Evolutionary conservation across 352 stramenopile species (phyloP), one percentile per base, ranked within the genome.

Genomic region (Pythium pyrilobum): DNA sequence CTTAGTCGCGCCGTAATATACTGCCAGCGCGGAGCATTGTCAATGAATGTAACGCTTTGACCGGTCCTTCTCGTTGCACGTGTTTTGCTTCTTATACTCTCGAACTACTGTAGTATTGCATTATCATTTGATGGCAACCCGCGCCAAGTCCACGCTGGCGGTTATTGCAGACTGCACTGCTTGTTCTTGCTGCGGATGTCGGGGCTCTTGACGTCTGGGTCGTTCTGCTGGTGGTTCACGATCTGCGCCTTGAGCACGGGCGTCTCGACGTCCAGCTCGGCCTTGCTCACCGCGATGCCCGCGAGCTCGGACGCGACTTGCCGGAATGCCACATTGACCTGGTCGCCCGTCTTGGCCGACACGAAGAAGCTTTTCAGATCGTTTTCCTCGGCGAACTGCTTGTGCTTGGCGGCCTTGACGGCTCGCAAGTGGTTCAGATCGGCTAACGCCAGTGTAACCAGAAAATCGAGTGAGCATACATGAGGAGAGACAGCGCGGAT

Each of bases 381-480:
- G 71, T 97, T 97, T 61, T 97, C 90, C 36, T 97, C 87, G 2
- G 84, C 92, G 52, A 98, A 98, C 37, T 94, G 83, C 51, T 96
- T 90, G 67, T 96, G 87, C 51, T 95, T 95, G 46, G 72, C 71
- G 4, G 73, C 73, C 48, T 92, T 91, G 9, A 98, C 91, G 6
- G 88, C 81, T 29, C 91, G 72, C 9, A 97, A 39, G 54, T 98
- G 91, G 50, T 89, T 95, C 45, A 98, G 50, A 65, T 98, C 89
- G 37, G 69, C 87, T 96, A 21, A 21, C 20, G 25, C 12, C 38
- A 13, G 45, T 16, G 16, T 23, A 34, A 5, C 11, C 3, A 38
- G 28, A 23, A 15, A 13, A 32, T n/a, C 27, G 12, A 25, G 9
- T 24, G 42, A 49, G 27, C 29, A 34, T 34, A 34, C 29, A 34